These are phyloP conservation scores for Perkinsus marinus DNA, from an alignment of 169 alveolate species.

Conservation along the genomic window DNA sequence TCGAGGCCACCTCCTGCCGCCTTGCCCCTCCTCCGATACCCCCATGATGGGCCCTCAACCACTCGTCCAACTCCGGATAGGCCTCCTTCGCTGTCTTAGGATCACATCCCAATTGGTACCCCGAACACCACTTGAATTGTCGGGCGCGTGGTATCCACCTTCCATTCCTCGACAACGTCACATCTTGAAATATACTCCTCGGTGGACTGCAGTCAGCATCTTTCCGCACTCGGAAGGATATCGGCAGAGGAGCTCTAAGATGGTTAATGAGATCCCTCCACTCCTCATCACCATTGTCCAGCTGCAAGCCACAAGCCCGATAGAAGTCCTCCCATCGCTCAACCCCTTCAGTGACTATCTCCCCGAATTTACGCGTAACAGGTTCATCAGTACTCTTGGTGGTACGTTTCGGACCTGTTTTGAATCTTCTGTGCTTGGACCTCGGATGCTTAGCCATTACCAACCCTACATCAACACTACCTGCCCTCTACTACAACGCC, in stretches of 20 bases:
- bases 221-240: not conserved
- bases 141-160: not conserved
- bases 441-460: not conserved
- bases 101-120: not conserved
- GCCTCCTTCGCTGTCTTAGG: not conserved
- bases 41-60: not conserved
- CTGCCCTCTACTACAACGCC: too few species aligned
- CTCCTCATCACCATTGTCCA: not conserved
- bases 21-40: not conserved
- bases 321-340: not conserved
- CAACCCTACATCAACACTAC: not conserved
- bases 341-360: not conserved
- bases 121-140: not conserved
- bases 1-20: conserved; percentile 4
- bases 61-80: not conserved
- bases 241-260: not conserved
- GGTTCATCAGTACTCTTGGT: not conserved
- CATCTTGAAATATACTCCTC: not conserved
- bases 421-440: not conserved
- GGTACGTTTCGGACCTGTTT: not conserved
- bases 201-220: not conserved
- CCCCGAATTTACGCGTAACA: not conserved
- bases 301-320: not conserved
- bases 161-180: not conserved
- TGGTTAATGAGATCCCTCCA: not conserved